Base-by-base conservation (phyloP, 768 basidiomycete species). In the Lactarius indigo region DNA sequence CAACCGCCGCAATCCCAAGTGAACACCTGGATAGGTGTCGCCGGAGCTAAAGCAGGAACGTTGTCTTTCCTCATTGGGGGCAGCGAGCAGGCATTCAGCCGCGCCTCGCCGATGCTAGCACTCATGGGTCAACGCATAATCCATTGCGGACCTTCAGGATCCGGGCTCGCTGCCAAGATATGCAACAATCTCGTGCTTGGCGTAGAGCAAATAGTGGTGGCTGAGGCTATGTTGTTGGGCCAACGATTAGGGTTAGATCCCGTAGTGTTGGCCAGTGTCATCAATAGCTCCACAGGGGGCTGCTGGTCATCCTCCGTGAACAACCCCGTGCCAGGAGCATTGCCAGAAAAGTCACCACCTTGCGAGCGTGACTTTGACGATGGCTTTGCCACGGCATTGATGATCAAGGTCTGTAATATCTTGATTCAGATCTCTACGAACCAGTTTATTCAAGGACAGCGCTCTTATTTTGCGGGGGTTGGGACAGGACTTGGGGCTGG, bases 41-140 rank as follows among this genome's bases (percentile, higher is more conserved):
- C 89, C 17, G 96, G 94, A 35, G 96, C 96, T 12, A 87, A 88
- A 74, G 91, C 91, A 18, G 95, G 87, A 30, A 91, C 92, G 2
- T 81, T 98, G 26, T 89, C 94, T 5, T 97, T 98, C 81, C 89
- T 98, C 58, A 92, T 96, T 23, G 96, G 96, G 17, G 94, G 94
- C 2, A 81, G 85, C 5, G 76, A 84, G 42, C 73, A 78, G 13
- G 81, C 85, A 23, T 94, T 87, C 74, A 71, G 78, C 30, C 78
- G 77, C 26, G 85, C 89, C 13, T 78, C 82, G 39, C 86, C 89
- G 5, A 78, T 84, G 54, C 82, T 96, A 31, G 76, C 83, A 20
- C 74, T 80, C 61, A 96, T 96, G 94, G 94, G 94, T 7, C 83
- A 82, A 66, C 86, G 88, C 10, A 86, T 91, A 65, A 89, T 95